Evolutionary conservation across 352 stramenopile species (phyloP), one percentile per base, ranked within the genome.

Genomic region (Phytopythium aichiense): DNA sequence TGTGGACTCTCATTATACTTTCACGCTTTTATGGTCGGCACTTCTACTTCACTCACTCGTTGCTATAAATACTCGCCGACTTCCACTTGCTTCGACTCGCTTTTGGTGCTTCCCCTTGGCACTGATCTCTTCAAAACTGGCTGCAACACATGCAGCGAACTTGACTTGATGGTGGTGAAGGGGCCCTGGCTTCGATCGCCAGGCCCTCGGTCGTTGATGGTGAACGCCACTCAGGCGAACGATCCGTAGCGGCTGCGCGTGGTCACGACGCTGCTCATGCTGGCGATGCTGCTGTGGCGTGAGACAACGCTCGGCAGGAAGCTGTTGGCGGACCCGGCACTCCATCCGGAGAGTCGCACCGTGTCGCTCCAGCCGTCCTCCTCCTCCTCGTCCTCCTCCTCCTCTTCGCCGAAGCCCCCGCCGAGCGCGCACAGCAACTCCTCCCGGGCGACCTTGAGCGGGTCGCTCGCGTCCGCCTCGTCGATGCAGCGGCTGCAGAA

Each of bases 241-340:
- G 54, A 60, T 7, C 54, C 54, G 54, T 51, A 60, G 37, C 54
- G 54, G 18, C 54, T 51, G 37, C 54, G 54, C 23, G 54, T 28
- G 33, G 33, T 48, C 33, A 48, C 52, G 56, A 73, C 67, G 60
- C 53, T 67, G 38, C 31, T 40, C 30, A 72, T 58, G 60, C 57
- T 73, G 18, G 37, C 43, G 22, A 69, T 22, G 28, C 62, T 76
- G 51, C 63, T 71, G n/a, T 67, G 61, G 49, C 67, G 57, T 51
- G 70, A 78, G 7, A 58, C 60, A 38, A 65, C 54, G 23, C 68
- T 69, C 15, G 68, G 66, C 43, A 66, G 65, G 35, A 58, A 75
- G 48, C 68, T 56, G 31, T 31, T 68, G n/a, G 68, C 69, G 20
- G 57, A 73, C 20, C 60, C 52, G 2, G 60, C 72, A 50, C 68